Conservation (phyloP, 192 early-diverging fungal species). For the Jimgerdemannia lactiflua region DNA sequence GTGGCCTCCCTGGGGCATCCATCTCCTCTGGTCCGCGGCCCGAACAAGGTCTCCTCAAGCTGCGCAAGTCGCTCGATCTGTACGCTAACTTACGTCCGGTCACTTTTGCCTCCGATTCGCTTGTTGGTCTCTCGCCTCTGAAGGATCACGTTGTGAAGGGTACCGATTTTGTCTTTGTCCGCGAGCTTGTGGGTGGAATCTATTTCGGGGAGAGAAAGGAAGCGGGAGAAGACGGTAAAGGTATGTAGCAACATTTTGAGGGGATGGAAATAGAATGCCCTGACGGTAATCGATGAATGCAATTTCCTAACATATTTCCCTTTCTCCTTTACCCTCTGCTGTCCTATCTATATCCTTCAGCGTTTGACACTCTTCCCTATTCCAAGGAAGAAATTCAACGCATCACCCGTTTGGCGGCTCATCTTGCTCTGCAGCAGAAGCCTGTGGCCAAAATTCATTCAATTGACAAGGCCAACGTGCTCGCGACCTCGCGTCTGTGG, state of each 20-base stretch:
- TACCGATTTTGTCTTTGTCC: conserved; percentile 88
- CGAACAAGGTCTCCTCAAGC: conserved; percentile 90
- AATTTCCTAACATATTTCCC: conserved; percentile 8
- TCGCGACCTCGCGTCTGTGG: conserved; percentile 98
- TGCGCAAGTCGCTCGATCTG: conserved; percentile 90
- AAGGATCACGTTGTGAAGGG: conserved; percentile 89
- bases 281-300: background rate
- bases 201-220: conserved; percentile 96
- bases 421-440: conserved; percentile 71
- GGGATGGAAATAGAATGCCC: conserved; percentile 1
- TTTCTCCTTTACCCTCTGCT: background rate
- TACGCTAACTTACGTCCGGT: conserved; percentile 98
- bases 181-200: conserved; percentile 96
- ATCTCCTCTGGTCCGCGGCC: conserved; percentile 80
- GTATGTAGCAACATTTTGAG: conserved; percentile 25
- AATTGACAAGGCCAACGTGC: conserved; percentile 98
- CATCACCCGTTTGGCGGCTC: conserved; percentile 92
- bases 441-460: conserved; percentile 91
- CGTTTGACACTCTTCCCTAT: conserved; percentile 95
- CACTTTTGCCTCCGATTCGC: conserved; percentile 82
- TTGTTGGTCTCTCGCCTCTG: conserved; percentile 84
- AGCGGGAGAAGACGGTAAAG: conserved; percentile 74
- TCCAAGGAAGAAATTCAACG: conserved; percentile 88
- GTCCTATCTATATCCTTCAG: conserved; percentile 27
- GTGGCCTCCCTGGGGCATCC: conserved; percentile 76